A percentile compares a stretch with the other conserved stretches of the same genome.
phyloP scores from a whole-genome alignment of 306 rosid species.

The Trifolium fragiferum region DNA sequence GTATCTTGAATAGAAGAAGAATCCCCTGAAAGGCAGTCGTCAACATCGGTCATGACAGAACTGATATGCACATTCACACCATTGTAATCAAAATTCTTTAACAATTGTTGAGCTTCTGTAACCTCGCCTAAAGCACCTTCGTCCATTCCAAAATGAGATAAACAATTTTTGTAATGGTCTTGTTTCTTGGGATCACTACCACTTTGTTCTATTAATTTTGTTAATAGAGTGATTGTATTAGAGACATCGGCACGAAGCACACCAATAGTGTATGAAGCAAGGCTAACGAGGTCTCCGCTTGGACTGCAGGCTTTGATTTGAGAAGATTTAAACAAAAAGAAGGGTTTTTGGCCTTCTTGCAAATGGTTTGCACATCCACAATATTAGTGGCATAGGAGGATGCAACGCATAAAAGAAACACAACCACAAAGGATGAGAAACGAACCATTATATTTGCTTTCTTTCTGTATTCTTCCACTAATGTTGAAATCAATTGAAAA shows the following conservation, averaged over 20 bases:
- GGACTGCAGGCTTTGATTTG: neutral
- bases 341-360: neutral
- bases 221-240: neutral
- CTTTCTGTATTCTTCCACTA: too few species aligned
- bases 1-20: neutral
- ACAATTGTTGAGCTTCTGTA: neutral
- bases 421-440: neutral
- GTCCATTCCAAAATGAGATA: neutral
- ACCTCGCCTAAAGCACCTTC: neutral
- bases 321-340: constrained; percentile 10
- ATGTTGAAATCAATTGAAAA: too few species aligned
- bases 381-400: neutral
- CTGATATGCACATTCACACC: neutral
- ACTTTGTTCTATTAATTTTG: neutral
- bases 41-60: neutral
- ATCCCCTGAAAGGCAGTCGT: neutral
- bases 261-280: neutral
- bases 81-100: neutral
- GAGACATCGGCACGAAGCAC: neutral
- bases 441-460: neutral
- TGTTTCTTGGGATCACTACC: neutral
- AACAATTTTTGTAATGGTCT: neutral
- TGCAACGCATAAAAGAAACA: neutral
- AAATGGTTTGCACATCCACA: neutral
- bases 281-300: neutral